These are phyloP conservation scores for Mycosarcoma mackinlayi DNA, from an alignment of 1,284 basidiomycete genomes.

Conservation along the genomic window DNA sequence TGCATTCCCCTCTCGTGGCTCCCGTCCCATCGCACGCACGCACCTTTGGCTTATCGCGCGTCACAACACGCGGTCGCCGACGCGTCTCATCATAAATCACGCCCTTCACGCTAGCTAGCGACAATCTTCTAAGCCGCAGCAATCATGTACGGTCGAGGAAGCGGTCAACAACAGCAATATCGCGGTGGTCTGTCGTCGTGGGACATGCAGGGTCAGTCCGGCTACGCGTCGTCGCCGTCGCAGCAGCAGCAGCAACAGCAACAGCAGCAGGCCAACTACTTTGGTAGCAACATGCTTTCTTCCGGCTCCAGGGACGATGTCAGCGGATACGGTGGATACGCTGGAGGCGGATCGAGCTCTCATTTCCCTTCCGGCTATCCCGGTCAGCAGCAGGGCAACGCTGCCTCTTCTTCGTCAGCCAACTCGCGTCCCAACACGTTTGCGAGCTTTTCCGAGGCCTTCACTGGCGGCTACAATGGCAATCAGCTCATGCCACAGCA, in stretches of 20 bases:
- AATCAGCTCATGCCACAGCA: constrained; percentile 35
- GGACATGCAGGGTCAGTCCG: constrained; percentile 40
- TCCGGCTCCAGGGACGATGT: constrained; percentile 40
- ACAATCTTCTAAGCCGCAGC: background rate
- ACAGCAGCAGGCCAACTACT: constrained; percentile 31
- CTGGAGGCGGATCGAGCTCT: constrained; percentile 33
- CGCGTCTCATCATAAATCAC: constrained; percentile 1
- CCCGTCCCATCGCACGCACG: background rate
- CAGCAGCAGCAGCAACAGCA: constrained; percentile 45
- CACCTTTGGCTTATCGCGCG: constrained; percentile 11
- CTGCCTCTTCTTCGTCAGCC: constrained; percentile 37
- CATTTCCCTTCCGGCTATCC: constrained; percentile 38
- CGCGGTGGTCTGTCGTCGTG: constrained; percentile 41
- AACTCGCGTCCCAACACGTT: constrained; percentile 40
- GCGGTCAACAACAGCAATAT: constrained; percentile 45
- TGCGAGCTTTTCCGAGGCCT: constrained; percentile 43
- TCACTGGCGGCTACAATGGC: constrained; percentile 35
- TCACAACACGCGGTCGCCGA: constrained; percentile 1
- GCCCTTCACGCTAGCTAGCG: too few relatives aligned
- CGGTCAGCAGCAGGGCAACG: constrained; percentile 19
- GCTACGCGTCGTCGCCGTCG: constrained; percentile 32
- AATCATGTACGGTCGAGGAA: constrained; percentile 41
- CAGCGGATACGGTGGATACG: constrained; percentile 32
- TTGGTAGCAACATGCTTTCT: constrained; percentile 34
- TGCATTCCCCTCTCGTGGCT: background rate